These are phyloP conservation scores for Amaranthus palmeri DNA, from an alignment of 148 eudicot genomes.

Conservation along the genomic window DNA sequence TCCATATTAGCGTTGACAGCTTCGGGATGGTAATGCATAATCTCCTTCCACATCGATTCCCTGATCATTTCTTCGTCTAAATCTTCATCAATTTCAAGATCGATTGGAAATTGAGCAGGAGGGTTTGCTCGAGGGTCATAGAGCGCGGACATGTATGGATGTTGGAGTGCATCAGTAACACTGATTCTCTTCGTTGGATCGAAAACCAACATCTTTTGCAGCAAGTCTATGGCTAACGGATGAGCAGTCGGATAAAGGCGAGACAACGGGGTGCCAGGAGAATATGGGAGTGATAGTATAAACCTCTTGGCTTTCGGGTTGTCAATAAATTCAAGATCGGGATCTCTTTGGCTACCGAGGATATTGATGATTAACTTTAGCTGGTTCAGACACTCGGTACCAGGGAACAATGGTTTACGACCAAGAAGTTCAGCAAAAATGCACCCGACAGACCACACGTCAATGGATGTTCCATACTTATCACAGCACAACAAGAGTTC, in stretches of 20 bases:
- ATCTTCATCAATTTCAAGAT: conserved; percentile 60
- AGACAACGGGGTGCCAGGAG: conserved; percentile 42
- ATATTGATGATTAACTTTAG: conserved; percentile 55
- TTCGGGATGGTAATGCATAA: conserved; percentile 63
- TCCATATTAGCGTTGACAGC: conserved; percentile 26
- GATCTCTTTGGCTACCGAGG: conserved; percentile 54
- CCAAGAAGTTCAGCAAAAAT: conserved; percentile 74
- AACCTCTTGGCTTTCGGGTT: conserved; percentile 53
- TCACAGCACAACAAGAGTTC: conserved; percentile 80
- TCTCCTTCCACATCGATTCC: conserved; percentile 67
- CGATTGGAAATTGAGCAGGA: conserved; percentile 50
- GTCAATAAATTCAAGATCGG: conserved; percentile 52
- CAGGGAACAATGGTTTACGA: conserved; percentile 58
- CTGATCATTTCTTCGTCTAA: conserved; percentile 53
- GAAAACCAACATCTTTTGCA: conserved; percentile 59
- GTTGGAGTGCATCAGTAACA: conserved; percentile 63
- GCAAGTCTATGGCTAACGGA: conserved; percentile 59
- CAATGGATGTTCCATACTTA: conserved; percentile 67
- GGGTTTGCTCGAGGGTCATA: conserved; percentile 52
- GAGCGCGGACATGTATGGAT: conserved; percentile 59
- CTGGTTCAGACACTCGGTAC: conserved; percentile 64
- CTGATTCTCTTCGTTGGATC: conserved; percentile 64
- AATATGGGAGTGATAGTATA: conserved; percentile 45
- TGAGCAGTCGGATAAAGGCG: conserved; percentile 54
- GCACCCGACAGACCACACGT: conserved; percentile 73